Percentiles rank a stretch among this genome's conserved stretches.
phyloP scores from a whole-genome alignment of 768 basidiomycete species.

The Leccinum uliginosum region DNA sequence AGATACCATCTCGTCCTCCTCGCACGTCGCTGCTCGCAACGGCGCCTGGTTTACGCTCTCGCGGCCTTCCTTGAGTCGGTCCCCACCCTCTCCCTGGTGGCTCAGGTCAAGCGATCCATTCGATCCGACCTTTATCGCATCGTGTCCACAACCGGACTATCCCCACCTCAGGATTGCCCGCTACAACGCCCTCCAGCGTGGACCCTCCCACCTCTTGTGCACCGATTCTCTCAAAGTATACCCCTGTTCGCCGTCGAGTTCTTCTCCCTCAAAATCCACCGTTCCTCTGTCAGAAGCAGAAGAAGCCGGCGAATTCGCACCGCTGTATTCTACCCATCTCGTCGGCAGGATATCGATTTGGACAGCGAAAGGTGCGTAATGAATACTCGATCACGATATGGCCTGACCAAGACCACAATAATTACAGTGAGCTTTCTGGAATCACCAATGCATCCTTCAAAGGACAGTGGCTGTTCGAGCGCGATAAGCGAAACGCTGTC shows the following conservation, averaged over 20 bases:
- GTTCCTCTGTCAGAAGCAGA: constrained; percentile 22
- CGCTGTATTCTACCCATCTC: constrained; percentile 25
- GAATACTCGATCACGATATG: background rate
- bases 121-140: constrained; percentile 24
- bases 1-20: constrained; percentile 25
- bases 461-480: constrained; percentile 31
- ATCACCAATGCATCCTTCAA: constrained; percentile 29
- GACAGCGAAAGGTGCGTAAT: constrained; percentile 19
- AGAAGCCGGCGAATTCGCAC: constrained; percentile 15
- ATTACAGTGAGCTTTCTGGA: constrained; percentile 11
- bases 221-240: constrained; percentile 22
- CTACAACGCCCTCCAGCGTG: constrained; percentile 11
- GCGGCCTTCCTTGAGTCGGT: constrained; percentile 17
- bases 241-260: constrained; percentile 26
- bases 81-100: constrained; percentile 17
- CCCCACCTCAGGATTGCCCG: constrained; percentile 14
- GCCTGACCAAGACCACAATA: background rate
- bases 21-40: constrained; percentile 8
- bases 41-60: constrained; percentile 9
- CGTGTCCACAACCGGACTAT: constrained; percentile 10
- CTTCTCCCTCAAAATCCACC: constrained; percentile 23
- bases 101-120: constrained; percentile 14
- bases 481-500: constrained; percentile 26
- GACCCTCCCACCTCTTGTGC: constrained; percentile 12
- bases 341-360: constrained; percentile 18